Base-by-base conservation (phyloP, 139 green algal species). In the Chlorella sp. region DNA sequence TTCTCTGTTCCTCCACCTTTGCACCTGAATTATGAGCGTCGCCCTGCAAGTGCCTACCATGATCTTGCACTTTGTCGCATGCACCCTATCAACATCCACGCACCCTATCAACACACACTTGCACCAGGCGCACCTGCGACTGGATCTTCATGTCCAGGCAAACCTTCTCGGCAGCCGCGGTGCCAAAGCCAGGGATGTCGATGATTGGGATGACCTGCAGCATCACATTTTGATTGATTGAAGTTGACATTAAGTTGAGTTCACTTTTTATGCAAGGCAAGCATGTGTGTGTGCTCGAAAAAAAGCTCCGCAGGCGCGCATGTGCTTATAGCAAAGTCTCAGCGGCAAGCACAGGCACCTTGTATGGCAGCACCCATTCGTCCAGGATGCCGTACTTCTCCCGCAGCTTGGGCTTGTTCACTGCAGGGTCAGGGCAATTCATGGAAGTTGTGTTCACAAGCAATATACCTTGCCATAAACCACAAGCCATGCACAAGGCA, bases 321-420 rank as follows among this genome's bases (percentile, higher is more conserved):
- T 32, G 3, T 3, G 3, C 66, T 21, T 24, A 37, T 78, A 34
- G 32, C 71, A 39, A 39, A 22, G 71, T 21, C n/a, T n/a, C 71
- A 19, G 71, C 3, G 21, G 64, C 64, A 71, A 26, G 21, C 64
- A 71, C 19, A 26, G 86, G 14, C 53, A 90, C 89, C 92, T 99
- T 96, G 86, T 97, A 99, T 0, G 97, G 97, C 95, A 99, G 87
- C 79, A 99, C 97, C 98, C 96, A 99, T 88, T 99, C 96, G 83
- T 99, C 98, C 91, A 96, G 88, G 21, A 99, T 94, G 39, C 92
- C 92, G 88, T 96, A 99, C 96, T 99, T 99, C 88, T 98, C 96
- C 28, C 97, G 93, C 81, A 99, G 94, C 92, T 97, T 97, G 39
- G 95, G 93, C 93, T 99, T 99, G 80, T 98, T 98, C 89, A 98